Evolutionary conservation across 2,329 filamentous ascomycete species (phyloP).

Genomic region (Rhynchosporium agropyri): DNA sequence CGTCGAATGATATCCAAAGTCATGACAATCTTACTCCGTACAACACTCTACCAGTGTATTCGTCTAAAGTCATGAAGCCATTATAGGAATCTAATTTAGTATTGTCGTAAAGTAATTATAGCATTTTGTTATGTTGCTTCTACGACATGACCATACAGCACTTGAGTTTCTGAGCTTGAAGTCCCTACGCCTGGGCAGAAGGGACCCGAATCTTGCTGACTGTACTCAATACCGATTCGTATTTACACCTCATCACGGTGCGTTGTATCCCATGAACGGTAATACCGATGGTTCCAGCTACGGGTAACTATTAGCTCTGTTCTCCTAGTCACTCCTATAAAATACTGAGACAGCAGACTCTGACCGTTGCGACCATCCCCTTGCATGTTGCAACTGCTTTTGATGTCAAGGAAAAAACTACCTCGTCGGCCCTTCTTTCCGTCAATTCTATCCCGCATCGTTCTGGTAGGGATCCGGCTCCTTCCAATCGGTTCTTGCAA

Average conservation of each 20-base stretch:
- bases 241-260: conserved; percentile 2
- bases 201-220: neutral
- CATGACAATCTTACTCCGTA: too few relatives aligned
- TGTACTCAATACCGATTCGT: conserved; percentile 3
- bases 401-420: neutral
- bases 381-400: neutral
- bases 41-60: too few relatives aligned
- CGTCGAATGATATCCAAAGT: too few relatives aligned
- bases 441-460: neutral
- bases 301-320: conserved; percentile 1
- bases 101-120: too few relatives aligned
- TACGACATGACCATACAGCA: too few relatives aligned
- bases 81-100: too few relatives aligned
- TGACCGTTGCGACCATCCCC: neutral
- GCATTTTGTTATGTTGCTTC: too few relatives aligned
- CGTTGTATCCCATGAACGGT: neutral
- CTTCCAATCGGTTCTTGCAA: conserved; percentile 2
- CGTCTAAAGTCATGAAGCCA: too few relatives aligned
- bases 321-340: neutral
- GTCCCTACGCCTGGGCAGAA: too few relatives aligned
- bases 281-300: conserved; percentile 2
- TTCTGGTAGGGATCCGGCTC: conserved; percentile 5
- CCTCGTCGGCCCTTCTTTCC: conserved; percentile 4
- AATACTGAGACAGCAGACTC: neutral
- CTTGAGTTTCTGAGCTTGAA: too few relatives aligned